Base-by-base conservation (phyloP, 345 rosid species). In the Pistacia integerrima region DNA sequence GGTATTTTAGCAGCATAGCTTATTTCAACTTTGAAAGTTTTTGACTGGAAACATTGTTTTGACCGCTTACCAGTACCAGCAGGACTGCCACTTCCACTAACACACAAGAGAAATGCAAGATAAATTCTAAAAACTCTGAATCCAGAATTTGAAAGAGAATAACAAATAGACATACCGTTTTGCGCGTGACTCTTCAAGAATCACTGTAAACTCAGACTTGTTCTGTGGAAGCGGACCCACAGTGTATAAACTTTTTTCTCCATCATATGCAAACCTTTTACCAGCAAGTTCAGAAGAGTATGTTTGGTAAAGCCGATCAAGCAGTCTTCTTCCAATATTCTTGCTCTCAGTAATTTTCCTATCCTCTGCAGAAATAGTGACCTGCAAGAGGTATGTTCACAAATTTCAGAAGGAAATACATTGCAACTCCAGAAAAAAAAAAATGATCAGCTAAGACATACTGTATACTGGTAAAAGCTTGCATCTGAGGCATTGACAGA, bases 251-350 rank as follows among this genome's bases (percentile, higher is more conserved):
- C 79, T 82, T 75, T 84, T 90, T 63, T 90, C 97, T 48, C 99
- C 98, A 85, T 95, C 99, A 78, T 90, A 95, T 18, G 93, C 96
- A 80, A 91, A 81, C 55, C 74, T 81, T 77, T 87, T 95, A 66
- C 86, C 82, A 70, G 75, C 85, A 62, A 93, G 88, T 51, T 89
- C 97, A 55, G 90, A 81, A 48, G 85, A 78, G 82, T 90, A 95
- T 1, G 90, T 91, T 76, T 83, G 86, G 85, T 88, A 87, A 70
- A 93, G 91, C 74, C 75, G 87, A 55, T 91, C 91, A 49, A 93
- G 85, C 52, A 93, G 70, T 79, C 88, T 93, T 81, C 98, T 88
- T 52, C 94, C 86, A 76, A 93, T 85, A 44, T 89, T 86, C 84
- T 87, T 89, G 67, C 90, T 90, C 70, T 90, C 85, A 2, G 90